Evolutionary conservation across 768 basidiomycete genomes (phyloP).

Genomic region (Collybia sordida): DNA sequence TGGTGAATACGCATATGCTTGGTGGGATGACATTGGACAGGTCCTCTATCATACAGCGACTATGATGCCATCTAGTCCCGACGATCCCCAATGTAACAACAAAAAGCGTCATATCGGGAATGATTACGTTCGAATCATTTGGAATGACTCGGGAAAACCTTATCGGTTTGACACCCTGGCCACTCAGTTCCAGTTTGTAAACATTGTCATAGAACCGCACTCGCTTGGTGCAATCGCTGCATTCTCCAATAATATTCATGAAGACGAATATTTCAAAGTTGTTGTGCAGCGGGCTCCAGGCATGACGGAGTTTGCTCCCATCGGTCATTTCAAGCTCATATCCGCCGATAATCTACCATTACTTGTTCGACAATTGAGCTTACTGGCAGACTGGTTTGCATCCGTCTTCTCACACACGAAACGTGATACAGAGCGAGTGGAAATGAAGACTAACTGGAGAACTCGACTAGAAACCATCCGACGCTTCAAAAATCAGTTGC

Average conservation of each 20-base stretch:
- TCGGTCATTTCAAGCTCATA: constrained; percentile 93
- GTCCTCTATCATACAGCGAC: constrained; percentile 95
- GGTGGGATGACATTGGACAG: constrained; percentile 98
- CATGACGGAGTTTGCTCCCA: constrained; percentile 92
- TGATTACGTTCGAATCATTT: constrained; percentile 93
- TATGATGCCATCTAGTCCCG: constrained; percentile 82
- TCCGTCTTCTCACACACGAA: constrained; percentile 78
- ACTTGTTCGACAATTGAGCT: constrained; percentile 85
- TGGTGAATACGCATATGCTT: constrained; percentile 96
- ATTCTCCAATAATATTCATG: constrained; percentile 79
- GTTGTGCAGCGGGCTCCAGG: constrained; percentile 84
- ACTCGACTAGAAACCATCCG: constrained; percentile 76
- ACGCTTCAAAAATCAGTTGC: constrained; percentile 53
- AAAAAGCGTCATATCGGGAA: constrained; percentile 98
- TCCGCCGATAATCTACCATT: constrained; percentile 84
- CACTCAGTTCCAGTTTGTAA: constrained; percentile 96
- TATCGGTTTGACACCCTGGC: constrained; percentile 90
- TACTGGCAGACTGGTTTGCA: constrained; percentile 89
- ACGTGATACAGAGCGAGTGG: constrained; percentile 65
- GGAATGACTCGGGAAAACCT: constrained; percentile 92
- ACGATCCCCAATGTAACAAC: constrained; percentile 71
- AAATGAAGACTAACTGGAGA: constrained; percentile 90
- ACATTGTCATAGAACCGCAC: constrained; percentile 95
- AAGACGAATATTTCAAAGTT: constrained; percentile 96
- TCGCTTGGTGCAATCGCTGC: constrained; percentile 82